A percentile compares a stretch with the other conserved stretches of the same genome.
These are phyloP conservation scores for Globisporangium cylindrosporum DNA, from an alignment of 352 stramenopile species.

Conservation along the genomic window DNA sequence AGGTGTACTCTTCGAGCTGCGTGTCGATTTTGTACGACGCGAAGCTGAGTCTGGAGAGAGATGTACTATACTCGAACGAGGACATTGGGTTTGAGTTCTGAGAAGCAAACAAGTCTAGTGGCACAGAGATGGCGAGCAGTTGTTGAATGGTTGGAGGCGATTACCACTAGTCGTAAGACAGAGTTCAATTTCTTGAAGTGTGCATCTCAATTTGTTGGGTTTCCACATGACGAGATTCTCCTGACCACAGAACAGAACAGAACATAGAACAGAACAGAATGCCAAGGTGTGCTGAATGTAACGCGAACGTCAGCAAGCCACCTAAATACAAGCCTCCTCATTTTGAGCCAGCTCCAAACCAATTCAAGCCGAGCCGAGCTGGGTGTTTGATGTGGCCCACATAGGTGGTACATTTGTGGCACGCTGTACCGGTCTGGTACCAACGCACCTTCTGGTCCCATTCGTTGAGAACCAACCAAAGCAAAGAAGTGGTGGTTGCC, in stretches of 20 bases:
- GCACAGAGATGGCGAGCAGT: neutral
- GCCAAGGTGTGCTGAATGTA: neutral
- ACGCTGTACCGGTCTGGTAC: constrained; percentile 10
- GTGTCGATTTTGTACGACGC: constrained; percentile 79
- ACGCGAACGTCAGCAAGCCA: neutral
- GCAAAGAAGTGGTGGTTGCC: constrained; percentile 11
- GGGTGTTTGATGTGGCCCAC: neutral
- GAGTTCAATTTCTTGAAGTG: no score
- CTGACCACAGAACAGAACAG: no score
- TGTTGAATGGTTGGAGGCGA: no score
- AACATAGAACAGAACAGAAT: no score
- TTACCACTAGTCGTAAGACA: no score
- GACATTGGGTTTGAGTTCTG: constrained; percentile 69
- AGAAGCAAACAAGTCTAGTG: neutral
- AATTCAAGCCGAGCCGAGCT: neutral
- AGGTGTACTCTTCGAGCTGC: constrained; percentile 57
- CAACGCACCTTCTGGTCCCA: neutral
- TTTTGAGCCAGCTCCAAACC: neutral
- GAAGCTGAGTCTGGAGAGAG: constrained; percentile 78
- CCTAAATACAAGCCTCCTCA: neutral
- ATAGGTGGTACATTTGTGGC: neutral
- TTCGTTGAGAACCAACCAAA: constrained; percentile 39
- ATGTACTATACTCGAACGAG: constrained; percentile 79
- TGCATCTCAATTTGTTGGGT: no score
- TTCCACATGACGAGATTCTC: no score